Base-by-base conservation (phyloP, 306 rosid species). In the Cercis canadensis region DNA sequence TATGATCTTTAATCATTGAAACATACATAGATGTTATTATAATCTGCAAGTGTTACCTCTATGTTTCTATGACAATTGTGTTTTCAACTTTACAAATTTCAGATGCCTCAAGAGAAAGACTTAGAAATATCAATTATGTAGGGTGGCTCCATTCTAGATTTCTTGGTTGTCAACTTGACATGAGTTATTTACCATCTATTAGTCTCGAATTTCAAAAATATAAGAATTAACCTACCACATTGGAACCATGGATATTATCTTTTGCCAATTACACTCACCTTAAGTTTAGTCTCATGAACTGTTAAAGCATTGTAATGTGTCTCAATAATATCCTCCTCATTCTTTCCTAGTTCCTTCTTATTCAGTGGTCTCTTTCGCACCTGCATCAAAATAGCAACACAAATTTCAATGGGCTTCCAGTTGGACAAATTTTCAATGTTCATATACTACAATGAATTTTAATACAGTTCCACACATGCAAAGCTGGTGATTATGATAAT, bases 361-460 rank as follows among this genome's bases (percentile, higher is more conserved):
- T 95, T 95, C 58, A 95, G 85, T 17, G 99, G 99, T 72, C 99
- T 89, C 78, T 95, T 95, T 65, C 99, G 92, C 69, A 95, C 99
- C 99, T 95, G 92, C 73, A 84, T 74, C 33, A 44, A 78, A 50
- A 70, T 63, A 4, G 44, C 49, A 45, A 46, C 52, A 72, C 4
- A 1, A 46, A 32, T 65, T 67, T 13, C 36, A 62, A 64, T 19
- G 62, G 29, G 53, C 21, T 57, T 70, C 19, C 4, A 70, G 32
- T 66, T 40, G 8, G 62, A 59, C 32, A 34, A 21, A n/a, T 36
- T 64, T 79, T n/a, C 29, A 13, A 43, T 34, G 18, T 62, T 47
- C 64, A 18, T 45, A 68, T 40, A 50, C 55, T 49, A 15, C 21
- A 14, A 39, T 2, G 24, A 80, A 76, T 16, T 44, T 51, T 32